Evolutionary conservation across 164 flowering plant genomes (phyloP), one percentile per base, ranked within the genome.

Genomic region (Liriodendron chinense): DNA sequence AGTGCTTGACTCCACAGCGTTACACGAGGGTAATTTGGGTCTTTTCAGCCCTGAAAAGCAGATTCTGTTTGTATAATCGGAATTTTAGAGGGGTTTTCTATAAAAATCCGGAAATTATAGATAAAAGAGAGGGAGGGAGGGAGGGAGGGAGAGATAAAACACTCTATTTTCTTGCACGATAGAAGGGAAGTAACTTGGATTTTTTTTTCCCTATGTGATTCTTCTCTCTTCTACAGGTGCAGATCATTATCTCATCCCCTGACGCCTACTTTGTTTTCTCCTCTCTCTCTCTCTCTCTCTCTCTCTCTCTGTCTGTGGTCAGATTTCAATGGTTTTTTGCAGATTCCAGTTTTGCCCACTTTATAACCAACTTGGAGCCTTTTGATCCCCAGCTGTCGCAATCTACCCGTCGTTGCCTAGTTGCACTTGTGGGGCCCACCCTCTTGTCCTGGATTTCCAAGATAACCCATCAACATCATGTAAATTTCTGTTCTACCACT

Each of bases 331-430:
- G 47, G 47, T 14, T 24, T 53, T 66, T 2, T 14, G 69, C 23
- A 24, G 69, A 25, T 66, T 66, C 69, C 18, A 3, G 43, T 66
- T 66, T 66, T 66, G 7, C 69, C 16, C 47, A 26, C 69, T 66
- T 66, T 34, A 34, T 25, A 26, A 16, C 47, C 47, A 66, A 66
- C 69, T 26, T 26, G 48, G 69, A 66, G 69, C 69, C 22, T 66
- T 66, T 66, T 18, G 69, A 66, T 66, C 21, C 21, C 65, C 65
- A 63, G 21, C 69, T 66, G 69, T 66, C 20, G 47, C 7, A 66
- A 66, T 66, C 43, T 9, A 16, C 10, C 69, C 69, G 34, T 26
- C 69, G 43, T 26, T 66, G 69, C 69, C 48, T 26, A 28, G 65
- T 66, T 66, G 69, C 14, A 16, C 16, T 5, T 66, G 69, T 66